Base-by-base conservation (phyloP, 2,329 filamentous ascomycete genomes). In the Clarireedia monteithiana region DNA sequence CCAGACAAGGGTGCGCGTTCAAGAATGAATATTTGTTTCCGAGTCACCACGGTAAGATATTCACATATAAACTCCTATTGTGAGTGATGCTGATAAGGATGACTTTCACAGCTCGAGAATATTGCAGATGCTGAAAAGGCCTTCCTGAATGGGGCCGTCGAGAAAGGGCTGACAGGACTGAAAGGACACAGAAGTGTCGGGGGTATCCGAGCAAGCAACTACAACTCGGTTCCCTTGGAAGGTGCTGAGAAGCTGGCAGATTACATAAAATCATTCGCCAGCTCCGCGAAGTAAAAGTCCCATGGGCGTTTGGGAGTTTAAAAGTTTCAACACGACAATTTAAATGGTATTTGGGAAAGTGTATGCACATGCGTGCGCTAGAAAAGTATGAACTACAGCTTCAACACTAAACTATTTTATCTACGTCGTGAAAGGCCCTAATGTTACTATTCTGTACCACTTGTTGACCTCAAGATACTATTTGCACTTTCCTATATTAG, bases 1-100 rank as follows among this genome's bases (percentile, higher is more conserved):
- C 89, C 91, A 0, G 80, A 87, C 63, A 88, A 87, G 73, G 75
- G 75, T 23, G 86, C 80, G 3, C 86, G 91, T 56, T 95, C 89
- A 64, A 78, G 90, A 55, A 96, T 97, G 88, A 97, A 97, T 73
- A 88, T 97, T 57, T 96, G 91, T 77, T 96, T 96, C 78, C 78
- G 91, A 15, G 79, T 95, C 64, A 61, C 56, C 10, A 77, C 75
- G 67, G 76, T 73, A 65, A 57, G 70, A 59, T 38, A 3, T 44
- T 26, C 5, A 5, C n/a, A 36, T 23, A 14, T 14, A 14, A 2
- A 17, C 3, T 15, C n/a, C 3, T 14, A 42, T 7, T 1, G 20
- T 44, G 45, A 23, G 42, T 12, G 27, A 34, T 10, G 4, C 23
- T 47, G 12, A 47, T 26, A 30, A 7, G 7, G 15, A 42, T 42